Evolutionary conservation across 345 rosid species (phyloP), one percentile per base, ranked within the genome.

Genomic region (Boechera stricta): DNA sequence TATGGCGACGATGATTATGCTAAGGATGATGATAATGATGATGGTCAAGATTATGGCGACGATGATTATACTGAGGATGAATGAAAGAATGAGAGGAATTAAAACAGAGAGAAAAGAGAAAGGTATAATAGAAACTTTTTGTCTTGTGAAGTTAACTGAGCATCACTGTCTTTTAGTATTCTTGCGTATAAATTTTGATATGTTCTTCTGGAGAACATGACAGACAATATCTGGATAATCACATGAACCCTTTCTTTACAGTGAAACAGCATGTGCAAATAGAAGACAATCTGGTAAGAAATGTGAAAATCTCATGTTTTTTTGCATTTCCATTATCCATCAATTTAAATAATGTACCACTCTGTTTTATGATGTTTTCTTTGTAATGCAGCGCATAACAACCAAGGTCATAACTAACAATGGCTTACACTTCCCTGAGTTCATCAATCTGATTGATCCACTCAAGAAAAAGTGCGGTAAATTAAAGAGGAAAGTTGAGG

Each of bases 161-260:
- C 31, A 72, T 35, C 28, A 48, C 24, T 33, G 18, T 13, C 38
- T 31, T 60, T 64, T 63, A 3, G 15, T 35, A 2, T 36, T 13
- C 12, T 59, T 60, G 58, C 12, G 16, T 72, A 12, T 48, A 15
- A 31, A 60, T 24, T 32, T 29, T 33, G 33, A 47, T 47, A 71
- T 58, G 41, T 61, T 72, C 18, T 38, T 61, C 10, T 48, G 24
- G 24, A 60, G 68, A 49, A 49, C 18, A 71, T 71, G 41, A 69
- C 29, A 29, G 32, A 57, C 64, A 31, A 6, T 44, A 44, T 69
- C 64, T 42, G 12, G 42, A 42, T 56, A 56, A 69, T 12, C 31
- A 56, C 12, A 69, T 10, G 63, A 69, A 69, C 64, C 64, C 64
- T 9, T 55, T 41, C 73, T 69, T 55, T 69, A 69, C 2, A 29